These are phyloP conservation scores for Suhomyces yuchorum DNA, from an alignment of 1,139 yeast genomes.

Conservation along the genomic window DNA sequence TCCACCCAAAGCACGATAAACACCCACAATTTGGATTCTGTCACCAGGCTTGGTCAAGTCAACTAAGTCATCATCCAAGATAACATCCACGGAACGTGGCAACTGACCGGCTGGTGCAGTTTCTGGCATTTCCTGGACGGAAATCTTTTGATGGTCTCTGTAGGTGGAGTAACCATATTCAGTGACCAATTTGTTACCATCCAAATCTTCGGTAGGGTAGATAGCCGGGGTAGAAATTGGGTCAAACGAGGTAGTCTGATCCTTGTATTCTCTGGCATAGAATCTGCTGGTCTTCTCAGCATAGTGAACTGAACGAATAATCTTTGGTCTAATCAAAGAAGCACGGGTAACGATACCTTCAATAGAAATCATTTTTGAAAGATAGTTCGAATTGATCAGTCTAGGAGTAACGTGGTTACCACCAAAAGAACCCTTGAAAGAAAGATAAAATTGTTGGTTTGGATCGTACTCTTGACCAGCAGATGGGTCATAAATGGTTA, in stretches of 20 bases:
- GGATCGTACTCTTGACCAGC: conserved; percentile 54
- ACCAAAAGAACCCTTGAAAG: conserved; percentile 92
- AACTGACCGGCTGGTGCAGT: conserved; percentile 97
- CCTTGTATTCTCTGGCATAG: conserved; percentile 90
- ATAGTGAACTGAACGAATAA: conserved; percentile 90
- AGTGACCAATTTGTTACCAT: conserved; percentile 83
- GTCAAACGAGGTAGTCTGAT: conserved; percentile 88
- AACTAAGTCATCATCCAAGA: conserved; percentile 91
- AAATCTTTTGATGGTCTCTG: conserved; percentile 89
- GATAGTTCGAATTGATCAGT: conserved; percentile 72
- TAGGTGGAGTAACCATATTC: conserved; percentile 94
- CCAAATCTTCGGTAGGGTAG: conserved; percentile 91
- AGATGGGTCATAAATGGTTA: conserved; percentile 62
- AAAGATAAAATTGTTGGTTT: conserved; percentile 69
- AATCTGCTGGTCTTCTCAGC: conserved; percentile 83
- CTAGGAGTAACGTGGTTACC: conserved; percentile 86
- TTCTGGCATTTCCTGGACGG: conserved; percentile 98
- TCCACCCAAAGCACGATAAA: conserved; percentile 88
- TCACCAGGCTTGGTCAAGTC: conserved; percentile 96
- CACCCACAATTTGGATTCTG: conserved; percentile 91
- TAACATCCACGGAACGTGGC: conserved; percentile 89
- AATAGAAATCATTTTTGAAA: conserved; percentile 81
- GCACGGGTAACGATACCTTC: conserved; percentile 97
- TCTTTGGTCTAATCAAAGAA: conserved; percentile 89
- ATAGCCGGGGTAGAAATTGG: conserved; percentile 84